Evolutionary conservation across 306 rosid species (phyloP).

Genomic region (Boehmeria nivea): DNA sequence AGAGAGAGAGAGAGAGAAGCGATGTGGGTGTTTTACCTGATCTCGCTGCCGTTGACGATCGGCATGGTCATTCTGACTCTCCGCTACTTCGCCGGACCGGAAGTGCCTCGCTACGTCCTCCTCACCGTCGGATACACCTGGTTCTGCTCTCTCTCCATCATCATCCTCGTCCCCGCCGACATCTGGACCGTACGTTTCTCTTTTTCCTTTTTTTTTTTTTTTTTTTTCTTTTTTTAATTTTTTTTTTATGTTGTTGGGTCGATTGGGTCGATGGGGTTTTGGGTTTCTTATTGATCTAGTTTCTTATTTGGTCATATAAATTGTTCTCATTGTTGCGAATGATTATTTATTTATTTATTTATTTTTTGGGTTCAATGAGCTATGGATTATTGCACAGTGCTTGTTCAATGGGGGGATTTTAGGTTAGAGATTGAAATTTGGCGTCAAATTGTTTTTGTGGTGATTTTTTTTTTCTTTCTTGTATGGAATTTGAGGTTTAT

Average conservation of each 20-base stretch:
- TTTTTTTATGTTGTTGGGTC: background rate
- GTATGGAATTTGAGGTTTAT: too few relatives aligned
- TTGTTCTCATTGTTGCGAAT: too few relatives aligned
- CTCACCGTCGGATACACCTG: slow-evolving; percentile 93
- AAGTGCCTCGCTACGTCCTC: slow-evolving; percentile 82
- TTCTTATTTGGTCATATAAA: too few relatives aligned
- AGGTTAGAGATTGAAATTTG: too few relatives aligned
- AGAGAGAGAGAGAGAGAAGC: slow-evolving; percentile 1
- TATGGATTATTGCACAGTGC: too few relatives aligned
- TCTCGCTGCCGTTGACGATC: slow-evolving; percentile 78
- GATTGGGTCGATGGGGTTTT: background rate
- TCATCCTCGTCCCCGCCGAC: slow-evolving; percentile 95
- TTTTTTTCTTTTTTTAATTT: background rate
- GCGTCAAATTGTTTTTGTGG: too few relatives aligned
- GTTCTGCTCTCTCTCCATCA: slow-evolving; percentile 91
- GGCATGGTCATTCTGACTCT: slow-evolving; percentile 82
- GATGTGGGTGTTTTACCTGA: slow-evolving; percentile 97
- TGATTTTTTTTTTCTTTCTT: too few relatives aligned
- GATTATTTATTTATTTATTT: too few relatives aligned
- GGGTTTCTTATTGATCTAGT: too few relatives aligned
- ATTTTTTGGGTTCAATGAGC: too few relatives aligned
- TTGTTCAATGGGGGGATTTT: too few relatives aligned
- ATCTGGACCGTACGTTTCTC: slow-evolving; percentile 71
- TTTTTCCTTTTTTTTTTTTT: background rate
- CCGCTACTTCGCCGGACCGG: slow-evolving; percentile 75